Base-by-base conservation (phyloP, 1,284 basidiomycete genomes). In the Apiotrichum veenhuisii region DNA sequence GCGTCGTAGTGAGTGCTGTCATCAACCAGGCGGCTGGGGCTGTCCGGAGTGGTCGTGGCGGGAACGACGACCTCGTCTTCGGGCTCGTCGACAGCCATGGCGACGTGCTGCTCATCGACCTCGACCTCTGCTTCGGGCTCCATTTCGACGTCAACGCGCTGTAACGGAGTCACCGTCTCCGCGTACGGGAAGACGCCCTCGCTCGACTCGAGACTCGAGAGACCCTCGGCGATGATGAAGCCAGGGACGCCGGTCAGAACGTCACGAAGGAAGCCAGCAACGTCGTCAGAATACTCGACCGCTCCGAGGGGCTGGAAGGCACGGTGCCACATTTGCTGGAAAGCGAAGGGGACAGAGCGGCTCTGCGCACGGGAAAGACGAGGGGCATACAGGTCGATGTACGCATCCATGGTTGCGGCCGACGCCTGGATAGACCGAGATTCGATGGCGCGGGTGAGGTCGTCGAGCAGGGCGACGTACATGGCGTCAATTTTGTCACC, bases 291-390 rank as follows among this genome's bases (percentile, higher is more conserved):
- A 42, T 66, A 66, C 7, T 66, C 59, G 18, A 68, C 59, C 5
- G 52, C 59, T 2, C 54, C 37, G 18, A 66, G 56, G 7, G 27
- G 44, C 25, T 52, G 56, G 60, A 76, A 76, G 2, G 61, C 63
- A 4, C 50, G 51, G 18, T 52, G 46, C 72, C 72, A 77, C 61
- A 77, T 70, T 12, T 52, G 50, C 50, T 65, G 62, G 65, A 76
- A 75, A 0, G 70, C 63, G 3, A 55, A 22, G 1, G 65, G 65
- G 2, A 73, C 73, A 0, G 42, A 57, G 0, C 53, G 23, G 7
- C 60, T 62, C 15, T 36, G 37, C 2, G 67, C 70, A 18, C 54
- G 62, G 0, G 66, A 66, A 1, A 75, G 63, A 33, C 73, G 66
- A 14, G 71, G 68, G 18, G 68, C 69, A 50, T 65, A 69, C 42